Base-by-base conservation (phyloP, 2,329 filamentous ascomycete species). In the Blumeriella jaapii region DNA sequence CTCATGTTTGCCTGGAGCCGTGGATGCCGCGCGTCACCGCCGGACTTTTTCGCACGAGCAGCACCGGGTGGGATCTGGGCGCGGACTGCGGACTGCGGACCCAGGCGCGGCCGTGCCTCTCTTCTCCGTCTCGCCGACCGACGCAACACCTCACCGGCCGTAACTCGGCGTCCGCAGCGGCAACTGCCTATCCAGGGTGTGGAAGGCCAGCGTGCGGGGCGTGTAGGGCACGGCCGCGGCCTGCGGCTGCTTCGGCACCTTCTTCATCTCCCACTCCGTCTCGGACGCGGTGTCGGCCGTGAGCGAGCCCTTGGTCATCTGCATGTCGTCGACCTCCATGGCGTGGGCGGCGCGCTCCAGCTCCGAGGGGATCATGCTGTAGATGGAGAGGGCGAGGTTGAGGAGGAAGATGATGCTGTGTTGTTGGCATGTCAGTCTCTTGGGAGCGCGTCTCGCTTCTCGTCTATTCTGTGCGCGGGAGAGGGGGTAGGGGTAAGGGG, bases 191-290 rank as follows among this genome's bases (percentile, higher is more conserved):
- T 78, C 70, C 30, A 79, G 60, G 9, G 69, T 67, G 50, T 80
- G 67, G 53, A 82, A 82, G 1, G 78, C 78, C 54, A 72, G 66
- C 11, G 78, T 82, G 45, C 78, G 59, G 5, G 77, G 78, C 5
- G 77, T 82, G 44, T 68, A 80, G 0, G 72, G 71, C 44, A 62
- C 46, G 18, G 51, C 47, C 17, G n/a, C n/a, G n/a, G n/a, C n/a
- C n/a, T n/a, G n/a, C n/a, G 57, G 58, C 13, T 59, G 59, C 18
- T 61, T 45, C 2, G 46, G 59, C 1, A 73, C 65, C 42, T 60
- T 61, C 37, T 69, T 65, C 68, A 76, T 69, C 59, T 80, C 75
- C 65, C 68, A 74, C 41, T 61, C 56, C 40, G 64, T 60, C 29
- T 63, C 60, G 40, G 61, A 59, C 16, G 22, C 29, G n/a, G 59